A percentile compares a stretch with the other conserved stretches of the same genome.
These are phyloP conservation scores for Magnaporthales sp. DNA, from an alignment of 2,329 filamentous ascomycete genomes.

Conservation along the genomic window DNA sequence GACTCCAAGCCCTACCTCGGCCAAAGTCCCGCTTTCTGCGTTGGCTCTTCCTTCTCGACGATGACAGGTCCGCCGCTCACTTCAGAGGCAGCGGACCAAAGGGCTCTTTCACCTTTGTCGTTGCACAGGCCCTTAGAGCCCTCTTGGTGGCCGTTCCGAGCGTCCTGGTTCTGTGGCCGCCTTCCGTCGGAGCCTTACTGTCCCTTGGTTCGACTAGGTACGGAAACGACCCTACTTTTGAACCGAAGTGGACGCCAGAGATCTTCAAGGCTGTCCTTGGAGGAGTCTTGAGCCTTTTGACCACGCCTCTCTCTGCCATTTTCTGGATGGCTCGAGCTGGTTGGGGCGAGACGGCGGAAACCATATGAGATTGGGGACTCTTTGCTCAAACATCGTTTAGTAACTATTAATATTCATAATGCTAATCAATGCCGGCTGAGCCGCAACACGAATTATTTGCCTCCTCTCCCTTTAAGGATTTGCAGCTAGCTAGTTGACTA, in stretches of 20 bases:
- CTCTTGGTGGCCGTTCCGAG: constrained; percentile 23
- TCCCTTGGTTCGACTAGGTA: constrained; percentile 22
- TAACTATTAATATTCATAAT: neutral
- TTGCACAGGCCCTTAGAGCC: constrained; percentile 25
- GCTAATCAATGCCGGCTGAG: neutral
- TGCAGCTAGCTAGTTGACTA: no score
- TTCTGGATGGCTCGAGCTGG: constrained; percentile 43
- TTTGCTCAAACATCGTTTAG: neutral
- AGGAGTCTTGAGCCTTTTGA: constrained; percentile 33
- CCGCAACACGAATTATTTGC: neutral
- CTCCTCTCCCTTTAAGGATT: no score
- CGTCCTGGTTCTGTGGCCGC: constrained; percentile 35
- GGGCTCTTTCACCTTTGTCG: constrained; percentile 24
- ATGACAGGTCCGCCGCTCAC: constrained; percentile 6
- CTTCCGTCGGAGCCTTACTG: constrained; percentile 32
- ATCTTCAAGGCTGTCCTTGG: constrained; percentile 42
- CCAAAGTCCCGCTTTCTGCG: constrained; percentile 24
- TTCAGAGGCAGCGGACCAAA: neutral
- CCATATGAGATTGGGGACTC: neutral
- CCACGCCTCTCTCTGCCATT: constrained; percentile 36
- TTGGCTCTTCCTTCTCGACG: constrained; percentile 35
- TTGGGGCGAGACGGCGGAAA: constrained; percentile 26
- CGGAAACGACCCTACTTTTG: constrained; percentile 34
- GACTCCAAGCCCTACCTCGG: constrained; percentile 28
- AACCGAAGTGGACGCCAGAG: constrained; percentile 33